These are phyloP conservation scores for Ichthyophthirius multifiliis DNA, from an alignment of 169 alveolate genomes.

Conservation along the genomic window DNA sequence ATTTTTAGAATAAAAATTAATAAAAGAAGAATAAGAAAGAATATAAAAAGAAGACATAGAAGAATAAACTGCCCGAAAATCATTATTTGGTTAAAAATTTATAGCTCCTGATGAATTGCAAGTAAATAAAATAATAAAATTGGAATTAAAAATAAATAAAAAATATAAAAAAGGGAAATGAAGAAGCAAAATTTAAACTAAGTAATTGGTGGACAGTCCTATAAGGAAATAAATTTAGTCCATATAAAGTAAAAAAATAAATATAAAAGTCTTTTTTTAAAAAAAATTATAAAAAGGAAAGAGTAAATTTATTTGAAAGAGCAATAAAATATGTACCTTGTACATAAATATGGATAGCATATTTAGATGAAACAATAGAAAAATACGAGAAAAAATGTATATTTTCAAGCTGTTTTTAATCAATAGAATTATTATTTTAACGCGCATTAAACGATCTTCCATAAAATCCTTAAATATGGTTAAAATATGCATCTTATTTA, in stretches of 20 bases:
- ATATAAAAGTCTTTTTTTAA: not conserved
- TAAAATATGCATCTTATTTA: conserved; percentile 82
- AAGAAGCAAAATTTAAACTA: not conserved
- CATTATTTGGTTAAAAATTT: conserved; percentile 7
- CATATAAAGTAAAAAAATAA: not conserved
- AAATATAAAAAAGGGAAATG: not conserved
- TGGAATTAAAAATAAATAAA: not conserved
- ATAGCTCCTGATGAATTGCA: conserved; percentile 13
- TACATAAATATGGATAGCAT: conserved; percentile 89
- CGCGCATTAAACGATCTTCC: conserved; percentile 73
- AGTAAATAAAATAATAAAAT: not conserved
- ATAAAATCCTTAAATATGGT: conserved; percentile 85
- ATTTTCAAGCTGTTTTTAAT: conserved; percentile 52
- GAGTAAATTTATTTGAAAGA: conserved; percentile 82
- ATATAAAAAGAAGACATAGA: not conserved
- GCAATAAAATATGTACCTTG: conserved; percentile 86
- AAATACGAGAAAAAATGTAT: conserved; percentile 32
- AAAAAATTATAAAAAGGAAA: conserved; percentile 13
- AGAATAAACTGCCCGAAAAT: not conserved
- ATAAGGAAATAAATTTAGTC: not conserved
- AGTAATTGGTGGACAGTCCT: conserved; percentile 15
- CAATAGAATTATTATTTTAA: conserved; percentile 78
- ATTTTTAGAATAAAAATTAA: not conserved
- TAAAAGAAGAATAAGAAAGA: not conserved
- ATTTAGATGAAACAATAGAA: conserved; percentile 71